These are phyloP conservation scores for Trypanosoma lewisi DNA, from an alignment of 208 protist species.

Conservation along the genomic window DNA sequence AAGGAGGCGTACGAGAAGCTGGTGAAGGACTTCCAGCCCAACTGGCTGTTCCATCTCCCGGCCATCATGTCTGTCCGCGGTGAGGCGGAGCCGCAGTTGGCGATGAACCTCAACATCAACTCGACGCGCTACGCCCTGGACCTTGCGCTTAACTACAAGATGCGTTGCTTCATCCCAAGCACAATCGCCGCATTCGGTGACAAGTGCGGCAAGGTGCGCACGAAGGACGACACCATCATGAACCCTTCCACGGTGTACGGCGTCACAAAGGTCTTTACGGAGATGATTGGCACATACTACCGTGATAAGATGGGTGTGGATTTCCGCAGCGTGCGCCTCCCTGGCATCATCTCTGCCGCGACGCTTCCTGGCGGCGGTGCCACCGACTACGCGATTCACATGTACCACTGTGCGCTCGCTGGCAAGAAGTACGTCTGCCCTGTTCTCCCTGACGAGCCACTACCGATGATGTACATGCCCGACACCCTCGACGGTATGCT, in stretches of 20 bases:
- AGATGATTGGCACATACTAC: constrained; percentile 92
- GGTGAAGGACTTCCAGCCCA: constrained; percentile 55
- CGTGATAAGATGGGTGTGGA: constrained; percentile 68
- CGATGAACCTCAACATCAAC: constrained; percentile 71
- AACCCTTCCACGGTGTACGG: constrained; percentile 89
- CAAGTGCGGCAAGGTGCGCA: constrained; percentile 56
- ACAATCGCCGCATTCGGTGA: constrained; percentile 90
- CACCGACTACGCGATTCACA: constrained; percentile 80
- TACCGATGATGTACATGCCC: constrained; percentile 92
- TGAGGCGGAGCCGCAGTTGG: constrained; percentile 62
- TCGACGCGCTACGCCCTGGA: constrained; percentile 78
- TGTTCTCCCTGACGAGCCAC: constrained; percentile 42
- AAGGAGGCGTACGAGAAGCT: constrained; percentile 28
- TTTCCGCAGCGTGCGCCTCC: constrained; percentile 88
- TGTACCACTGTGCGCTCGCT: constrained; percentile 78
- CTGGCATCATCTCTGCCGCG: constrained; percentile 76
- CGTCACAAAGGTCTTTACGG: constrained; percentile 82
- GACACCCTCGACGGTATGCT: constrained; percentile 70
- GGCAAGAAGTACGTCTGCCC: constrained; percentile 64
- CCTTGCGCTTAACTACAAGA: constrained; percentile 39
- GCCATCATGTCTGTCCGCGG: constrained; percentile 80
- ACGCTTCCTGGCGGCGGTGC: constrained; percentile 69
- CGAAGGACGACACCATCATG: constrained; percentile 79
- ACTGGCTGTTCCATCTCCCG: constrained; percentile 74
- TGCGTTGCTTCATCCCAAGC: constrained; percentile 70